Evolutionary conservation across 1,284 basidiomycete genomes (phyloP), one percentile per base, ranked within the genome.

Genomic region (Ceratorhiza oryzae-sativae): DNA sequence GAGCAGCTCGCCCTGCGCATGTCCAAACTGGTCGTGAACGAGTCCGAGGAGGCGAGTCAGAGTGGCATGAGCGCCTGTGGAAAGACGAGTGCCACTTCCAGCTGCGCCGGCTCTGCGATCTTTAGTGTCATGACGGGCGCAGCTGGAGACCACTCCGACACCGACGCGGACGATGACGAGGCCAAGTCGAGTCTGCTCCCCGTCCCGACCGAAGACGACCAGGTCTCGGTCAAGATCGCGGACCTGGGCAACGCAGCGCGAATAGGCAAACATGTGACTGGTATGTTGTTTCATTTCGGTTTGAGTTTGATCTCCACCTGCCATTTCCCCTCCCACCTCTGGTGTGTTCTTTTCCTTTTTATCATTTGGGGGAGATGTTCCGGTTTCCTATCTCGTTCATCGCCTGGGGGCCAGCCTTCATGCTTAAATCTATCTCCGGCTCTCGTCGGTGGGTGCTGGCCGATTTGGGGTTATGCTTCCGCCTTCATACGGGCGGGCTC

Each of bases 1-100:
- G 72, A 63, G 18, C 51, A 60, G 20, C 72, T 73, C 13, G 67
- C 72, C 25, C 48, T 58, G 46, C 58, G 62, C 13, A 73, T 73
- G 72, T 60, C 74, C 25, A 60, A 60, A 18, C 60, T 73, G 15
- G 71, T 74, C 39, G 60, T 73, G 30, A 71, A 68, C 32, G 55
- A 55, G 15, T 30, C 53, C 41, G 45, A 36, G 32, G 34, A 63
- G 42, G 51, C 32, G 39, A 41, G 45, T 32, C 34, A 58, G 59
- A 32, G 34, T n/a, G n/a, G n/a, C 46, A 71, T n/a, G 58, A 59
- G 56, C 36, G 23, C 42, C 4, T 6, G 56, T 30, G 56, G 30
- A 36, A 73, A 71, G 36, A 58, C 65, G n/a, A 70, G 55, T 55
- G 55, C 55, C 15, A 46, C 36, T 18, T 70, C 65, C 13, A 70